phyloP scores from a whole-genome alignment of 2,329 filamentous ascomycete genomes.

The Diaporthe longicolla region DNA sequence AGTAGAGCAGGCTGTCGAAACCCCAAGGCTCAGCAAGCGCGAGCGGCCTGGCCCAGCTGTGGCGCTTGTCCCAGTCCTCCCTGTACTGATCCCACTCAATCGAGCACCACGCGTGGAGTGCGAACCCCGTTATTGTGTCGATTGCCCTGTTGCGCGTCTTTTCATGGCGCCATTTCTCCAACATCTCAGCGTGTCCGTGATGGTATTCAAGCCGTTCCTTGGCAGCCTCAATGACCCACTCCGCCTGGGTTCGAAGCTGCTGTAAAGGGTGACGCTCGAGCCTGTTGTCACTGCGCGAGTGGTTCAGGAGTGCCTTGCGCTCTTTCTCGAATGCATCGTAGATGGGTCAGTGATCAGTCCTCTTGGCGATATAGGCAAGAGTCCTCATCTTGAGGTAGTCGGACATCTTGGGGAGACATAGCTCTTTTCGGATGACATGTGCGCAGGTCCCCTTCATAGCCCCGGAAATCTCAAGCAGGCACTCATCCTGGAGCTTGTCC shows the following conservation, averaged over 20 bases:
- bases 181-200: not conserved
- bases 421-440: not conserved
- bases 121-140: not conserved
- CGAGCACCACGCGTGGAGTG: not conserved
- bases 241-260: not conserved
- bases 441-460: not conserved
- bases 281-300: too few species aligned
- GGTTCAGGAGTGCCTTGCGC: not conserved
- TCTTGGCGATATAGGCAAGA: not conserved
- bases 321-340: not conserved
- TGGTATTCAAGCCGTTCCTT: not conserved
- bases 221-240: not conserved
- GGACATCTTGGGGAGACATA: not conserved
- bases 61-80: not conserved
- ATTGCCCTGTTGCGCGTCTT: not conserved
- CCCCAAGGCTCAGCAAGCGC: not conserved
- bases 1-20: not conserved
- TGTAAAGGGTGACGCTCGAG: not conserved
- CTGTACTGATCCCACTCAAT: not conserved
- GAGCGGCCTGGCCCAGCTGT: not conserved
- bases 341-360: not conserved
- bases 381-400: not conserved
- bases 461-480: not conserved
- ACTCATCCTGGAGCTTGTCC: not conserved
- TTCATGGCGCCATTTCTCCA: not conserved